Evolutionary conservation across 306 rosid genomes (phyloP), one percentile per base, ranked within the genome.

Genomic region (Carpinus viminea): DNA sequence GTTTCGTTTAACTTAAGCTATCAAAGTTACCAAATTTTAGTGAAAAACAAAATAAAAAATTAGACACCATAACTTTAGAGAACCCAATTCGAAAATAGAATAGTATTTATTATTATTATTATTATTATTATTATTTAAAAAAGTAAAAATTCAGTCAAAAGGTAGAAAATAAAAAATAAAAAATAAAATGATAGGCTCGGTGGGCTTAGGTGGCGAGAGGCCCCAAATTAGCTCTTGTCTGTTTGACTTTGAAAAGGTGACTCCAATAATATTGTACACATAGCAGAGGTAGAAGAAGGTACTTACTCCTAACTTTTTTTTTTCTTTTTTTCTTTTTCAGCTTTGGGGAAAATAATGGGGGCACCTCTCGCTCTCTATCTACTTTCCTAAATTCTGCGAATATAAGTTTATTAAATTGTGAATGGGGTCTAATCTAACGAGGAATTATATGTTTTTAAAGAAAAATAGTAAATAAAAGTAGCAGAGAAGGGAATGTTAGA

Each of bases 181-280:
- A 73, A 76, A 38, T 9, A 18, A 34, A 84, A 83, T 79, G 41
- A 79, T 76, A 68, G 75, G 85, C 78, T 84, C 46, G 77, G 86
- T 84, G 83, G 86, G 80, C 74, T 78, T 76, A 71, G 86, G 80
- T 82, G 72, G 80, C 80, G 82, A 68, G 73, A 78, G 72, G 75
- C 53, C 21, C 71, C 74, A 50, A 54, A n/a, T 16, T 16, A 77
- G 71, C 28, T 69, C 80, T 81, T 89, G 57, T 75, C 50, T 74
- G 50, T 70, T 75, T 72, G 68, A 74, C 81, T 84, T 84, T 82
- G 89, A 86, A 84, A 84, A 83, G 34, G 70, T 18, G 31, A 26
- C 9, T 72, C 20, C 26, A 24, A 24, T 17, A 1, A 18, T 48
- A 31, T 36, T 65, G 54, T 71, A 65, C n/a, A 55, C 62, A 68